Evolutionary conservation across 163 green algal species (phyloP).

Genomic region (Picocystis sp.): DNA sequence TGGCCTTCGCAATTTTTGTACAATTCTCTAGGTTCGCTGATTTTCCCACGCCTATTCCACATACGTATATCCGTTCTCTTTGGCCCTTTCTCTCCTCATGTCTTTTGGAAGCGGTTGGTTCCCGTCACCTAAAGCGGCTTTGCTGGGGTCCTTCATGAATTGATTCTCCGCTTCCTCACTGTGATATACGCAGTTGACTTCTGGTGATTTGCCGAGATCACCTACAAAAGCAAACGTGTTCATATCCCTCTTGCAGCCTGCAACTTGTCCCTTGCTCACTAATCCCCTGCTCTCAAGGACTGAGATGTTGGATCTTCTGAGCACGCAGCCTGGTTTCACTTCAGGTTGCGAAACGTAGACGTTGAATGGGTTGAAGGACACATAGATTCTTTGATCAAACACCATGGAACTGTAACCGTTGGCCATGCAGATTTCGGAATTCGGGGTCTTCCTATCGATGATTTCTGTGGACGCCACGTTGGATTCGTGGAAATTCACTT

Average conservation of each 20-base stretch:
- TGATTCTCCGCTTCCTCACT: slow-evolving; percentile 93
- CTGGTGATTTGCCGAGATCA: slow-evolving; percentile 41
- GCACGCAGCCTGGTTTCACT: slow-evolving; percentile 91
- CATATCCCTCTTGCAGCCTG: slow-evolving; percentile 85
- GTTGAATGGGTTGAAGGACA: slow-evolving; percentile 97
- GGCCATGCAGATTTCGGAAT: slow-evolving; percentile 89
- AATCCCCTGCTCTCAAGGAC: slow-evolving; percentile 76
- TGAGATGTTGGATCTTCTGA: slow-evolving; percentile 73
- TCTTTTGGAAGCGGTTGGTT: not conserved
- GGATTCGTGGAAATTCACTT: slow-evolving; percentile 47
- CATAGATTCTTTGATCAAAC: slow-evolving; percentile 92
- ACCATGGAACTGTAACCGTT: slow-evolving; percentile 92
- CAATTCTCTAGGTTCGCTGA: too few relatives aligned
- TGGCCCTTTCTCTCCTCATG: too few relatives aligned
- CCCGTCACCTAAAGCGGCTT: slow-evolving; percentile 37
- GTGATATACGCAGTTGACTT: slow-evolving; percentile 89
- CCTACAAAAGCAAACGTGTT: slow-evolving; percentile 98
- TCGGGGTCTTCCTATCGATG: slow-evolving; percentile 81
- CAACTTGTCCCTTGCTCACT: slow-evolving; percentile 50
- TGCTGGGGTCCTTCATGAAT: slow-evolving; percentile 52
- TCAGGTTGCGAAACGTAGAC: slow-evolving; percentile 90
- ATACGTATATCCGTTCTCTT: not conserved
- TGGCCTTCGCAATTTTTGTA: too few relatives aligned
- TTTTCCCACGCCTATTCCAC: too few relatives aligned
- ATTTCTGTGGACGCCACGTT: slow-evolving; percentile 88